Evolutionary conservation across 306 rosid species (phyloP).

Genomic region (Fagus crenata): DNA sequence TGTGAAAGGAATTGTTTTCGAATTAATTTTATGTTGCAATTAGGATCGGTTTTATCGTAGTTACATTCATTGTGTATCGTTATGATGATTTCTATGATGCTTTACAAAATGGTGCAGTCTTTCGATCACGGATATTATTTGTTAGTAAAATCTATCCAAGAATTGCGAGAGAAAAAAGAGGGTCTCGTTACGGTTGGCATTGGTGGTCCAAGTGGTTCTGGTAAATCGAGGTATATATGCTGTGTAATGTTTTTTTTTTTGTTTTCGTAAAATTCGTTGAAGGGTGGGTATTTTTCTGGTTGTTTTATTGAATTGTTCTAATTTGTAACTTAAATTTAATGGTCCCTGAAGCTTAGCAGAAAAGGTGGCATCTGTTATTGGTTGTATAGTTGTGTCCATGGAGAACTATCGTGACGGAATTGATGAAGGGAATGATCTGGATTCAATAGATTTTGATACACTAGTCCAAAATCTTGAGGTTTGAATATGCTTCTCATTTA

Average conservation of each 20-base stretch:
- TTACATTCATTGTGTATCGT: too few species aligned
- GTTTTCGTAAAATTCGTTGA: conserved; percentile 13
- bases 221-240: conserved; percentile 76
- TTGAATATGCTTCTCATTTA: conserved; percentile 42
- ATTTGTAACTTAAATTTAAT: conserved; percentile 33
- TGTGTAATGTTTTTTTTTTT: conserved; percentile 10
- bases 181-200: conserved; percentile 92
- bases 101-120: conserved; percentile 60
- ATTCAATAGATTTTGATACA: conserved; percentile 70
- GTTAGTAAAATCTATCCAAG: conserved; percentile 94
- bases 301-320: conserved; percentile 29
- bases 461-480: conserved; percentile 94
- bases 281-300: conserved; percentile 21
- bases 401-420: conserved; percentile 86
- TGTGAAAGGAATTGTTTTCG: too few species aligned
- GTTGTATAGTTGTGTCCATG: conserved; percentile 91
- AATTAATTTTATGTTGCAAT: too few species aligned
- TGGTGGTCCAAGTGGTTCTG: conserved; percentile 98
- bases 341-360: conserved; percentile 90
- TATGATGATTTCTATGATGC: too few species aligned
- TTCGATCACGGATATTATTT: conserved; percentile 96
- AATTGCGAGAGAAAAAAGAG: conserved; percentile 85
- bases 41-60: too few species aligned
- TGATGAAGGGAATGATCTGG: conserved; percentile 83
- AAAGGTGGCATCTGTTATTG: conserved; percentile 97